phyloP scores from a whole-genome alignment of 805 yeast genomes.

The Candida insectorum region DNA sequence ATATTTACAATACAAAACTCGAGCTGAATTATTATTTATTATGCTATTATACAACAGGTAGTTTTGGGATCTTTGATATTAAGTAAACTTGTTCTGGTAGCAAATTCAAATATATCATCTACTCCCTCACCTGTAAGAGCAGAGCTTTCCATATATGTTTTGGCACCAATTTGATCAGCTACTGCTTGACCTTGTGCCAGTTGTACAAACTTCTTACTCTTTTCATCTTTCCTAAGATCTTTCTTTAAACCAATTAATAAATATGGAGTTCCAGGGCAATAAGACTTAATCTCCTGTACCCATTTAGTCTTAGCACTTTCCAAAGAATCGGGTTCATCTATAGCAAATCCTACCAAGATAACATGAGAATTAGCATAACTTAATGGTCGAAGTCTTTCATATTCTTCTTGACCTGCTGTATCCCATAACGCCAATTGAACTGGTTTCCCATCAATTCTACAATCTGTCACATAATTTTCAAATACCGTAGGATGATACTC shows the following conservation, averaged over 20 bases:
- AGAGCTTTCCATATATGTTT: conserved; percentile 80
- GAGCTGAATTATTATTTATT: too few relatives aligned
- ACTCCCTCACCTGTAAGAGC: conserved; percentile 94
- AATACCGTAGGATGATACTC: conserved; percentile 93
- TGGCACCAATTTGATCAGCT: conserved; percentile 79
- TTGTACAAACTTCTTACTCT: conserved; percentile 48
- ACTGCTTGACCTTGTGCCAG: conserved; percentile 60
- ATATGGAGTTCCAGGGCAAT: conserved; percentile 78
- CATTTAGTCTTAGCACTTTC: conserved; percentile 82
- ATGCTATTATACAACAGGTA: conserved; percentile 34
- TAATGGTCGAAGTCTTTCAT: conserved; percentile 83
- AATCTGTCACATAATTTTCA: conserved; percentile 91
- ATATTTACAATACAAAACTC: too few relatives aligned
- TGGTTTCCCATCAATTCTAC: conserved; percentile 90
- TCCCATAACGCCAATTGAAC: conserved; percentile 91
- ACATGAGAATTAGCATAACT: conserved; percentile 87
- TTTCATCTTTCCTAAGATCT: conserved; percentile 57
- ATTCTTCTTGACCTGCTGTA: conserved; percentile 96
- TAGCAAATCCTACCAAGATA: conserved; percentile 80
- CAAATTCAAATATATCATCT: conserved; percentile 88
- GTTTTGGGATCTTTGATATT: conserved; percentile 23
- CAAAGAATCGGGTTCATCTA: conserved; percentile 80
- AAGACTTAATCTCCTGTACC: conserved; percentile 77
- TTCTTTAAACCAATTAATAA: conserved; percentile 81
- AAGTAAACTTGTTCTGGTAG: conserved; percentile 78